A percentile compares a stretch with the other conserved stretches of the same genome.
These are phyloP conservation scores for Phytophthora vignae DNA, from an alignment of 352 stramenopile genomes.

Conservation along the genomic window DNA sequence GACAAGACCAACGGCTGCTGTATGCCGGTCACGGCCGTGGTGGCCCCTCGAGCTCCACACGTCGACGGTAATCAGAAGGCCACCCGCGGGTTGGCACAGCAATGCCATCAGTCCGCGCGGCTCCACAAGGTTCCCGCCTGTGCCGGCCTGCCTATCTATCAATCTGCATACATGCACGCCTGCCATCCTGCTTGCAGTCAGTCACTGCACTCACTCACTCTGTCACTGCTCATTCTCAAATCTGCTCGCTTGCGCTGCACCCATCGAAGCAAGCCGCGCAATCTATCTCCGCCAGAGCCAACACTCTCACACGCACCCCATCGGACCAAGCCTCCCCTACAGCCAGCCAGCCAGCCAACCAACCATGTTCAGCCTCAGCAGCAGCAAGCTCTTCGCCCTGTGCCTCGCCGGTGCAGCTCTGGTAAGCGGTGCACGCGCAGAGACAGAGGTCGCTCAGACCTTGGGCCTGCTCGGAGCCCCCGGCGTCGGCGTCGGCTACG, in stretches of 20 bases:
- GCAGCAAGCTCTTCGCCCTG: conserved; percentile 14
- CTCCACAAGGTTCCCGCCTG: too few relatives aligned
- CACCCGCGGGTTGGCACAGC: too few relatives aligned
- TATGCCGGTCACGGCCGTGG: too few relatives aligned
- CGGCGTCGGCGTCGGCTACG: not conserved
- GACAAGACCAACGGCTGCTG: too few relatives aligned
- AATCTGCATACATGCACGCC: too few relatives aligned
- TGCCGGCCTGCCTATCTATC: too few relatives aligned
- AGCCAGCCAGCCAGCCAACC: too few relatives aligned
- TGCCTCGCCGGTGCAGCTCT: conserved; percentile 2
- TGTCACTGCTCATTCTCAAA: conserved; percentile 10
- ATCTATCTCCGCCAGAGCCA: conserved; percentile 11
- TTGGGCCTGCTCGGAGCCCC: conserved; percentile 10
- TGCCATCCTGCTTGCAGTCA: too few relatives aligned
- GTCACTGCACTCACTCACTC: too few relatives aligned
- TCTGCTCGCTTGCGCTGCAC: not conserved
- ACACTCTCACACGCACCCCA: not conserved
- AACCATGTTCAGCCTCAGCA: conserved; percentile 1
- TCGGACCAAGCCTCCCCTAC: conserved; percentile 1
- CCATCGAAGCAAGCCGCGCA: conserved; percentile 7
- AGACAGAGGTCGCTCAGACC: conserved; percentile 2
- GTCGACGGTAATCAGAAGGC: too few relatives aligned
- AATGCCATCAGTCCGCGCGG: too few relatives aligned
- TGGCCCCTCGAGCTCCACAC: too few relatives aligned
- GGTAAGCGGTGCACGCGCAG: not conserved